phyloP scores from a whole-genome alignment of 1,139 yeast genomes.

The Geotrichum carabidarum region DNA sequence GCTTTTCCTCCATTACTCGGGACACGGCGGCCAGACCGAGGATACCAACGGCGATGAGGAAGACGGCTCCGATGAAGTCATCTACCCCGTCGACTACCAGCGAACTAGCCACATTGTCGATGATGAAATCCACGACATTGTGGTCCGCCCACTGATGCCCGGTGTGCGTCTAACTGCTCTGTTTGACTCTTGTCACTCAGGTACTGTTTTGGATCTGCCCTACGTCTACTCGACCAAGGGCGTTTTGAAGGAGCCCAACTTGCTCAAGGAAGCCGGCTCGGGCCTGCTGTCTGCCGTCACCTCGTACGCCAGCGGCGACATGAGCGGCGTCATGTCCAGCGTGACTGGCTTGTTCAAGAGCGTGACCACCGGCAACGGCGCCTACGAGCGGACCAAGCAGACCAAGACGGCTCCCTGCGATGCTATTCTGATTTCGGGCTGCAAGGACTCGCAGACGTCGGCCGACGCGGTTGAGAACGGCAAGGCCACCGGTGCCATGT shows the following conservation, averaged over 20 bases:
- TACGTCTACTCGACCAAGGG: constrained; percentile 89
- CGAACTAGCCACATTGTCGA: constrained; percentile 69
- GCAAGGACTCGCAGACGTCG: constrained; percentile 74
- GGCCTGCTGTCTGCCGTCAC: constrained; percentile 68
- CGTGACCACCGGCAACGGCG: constrained; percentile 40
- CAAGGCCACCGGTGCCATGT: constrained; percentile 86
- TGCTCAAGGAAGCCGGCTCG: constrained; percentile 77
- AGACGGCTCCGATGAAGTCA: constrained; percentile 82
- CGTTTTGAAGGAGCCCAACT: constrained; percentile 79
- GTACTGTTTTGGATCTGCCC: constrained; percentile 85
- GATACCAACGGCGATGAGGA: constrained; percentile 89
- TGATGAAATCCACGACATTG: constrained; percentile 75
- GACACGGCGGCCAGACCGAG: constrained; percentile 84
- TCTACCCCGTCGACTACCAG: constrained; percentile 86
- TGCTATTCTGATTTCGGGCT: constrained; percentile 79
- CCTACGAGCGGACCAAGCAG: constrained; percentile 44
- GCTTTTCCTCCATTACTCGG: constrained; percentile 75
- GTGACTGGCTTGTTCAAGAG: constrained; percentile 50
- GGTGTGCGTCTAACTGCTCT: constrained; percentile 87
- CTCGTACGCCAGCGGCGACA: constrained; percentile 69
- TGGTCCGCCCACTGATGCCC: constrained; percentile 71
- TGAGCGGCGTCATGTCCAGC: constrained; percentile 49
- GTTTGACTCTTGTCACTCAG: constrained; percentile 92
- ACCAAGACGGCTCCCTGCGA: constrained; percentile 83
- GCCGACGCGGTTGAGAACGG: constrained; percentile 85